Percentiles rank a stretch among this genome's conserved stretches.
Evolutionary conservation across 2,329 filamentous ascomycete genomes (phyloP).

Genomic region (Alternaria tenuissima): DNA sequence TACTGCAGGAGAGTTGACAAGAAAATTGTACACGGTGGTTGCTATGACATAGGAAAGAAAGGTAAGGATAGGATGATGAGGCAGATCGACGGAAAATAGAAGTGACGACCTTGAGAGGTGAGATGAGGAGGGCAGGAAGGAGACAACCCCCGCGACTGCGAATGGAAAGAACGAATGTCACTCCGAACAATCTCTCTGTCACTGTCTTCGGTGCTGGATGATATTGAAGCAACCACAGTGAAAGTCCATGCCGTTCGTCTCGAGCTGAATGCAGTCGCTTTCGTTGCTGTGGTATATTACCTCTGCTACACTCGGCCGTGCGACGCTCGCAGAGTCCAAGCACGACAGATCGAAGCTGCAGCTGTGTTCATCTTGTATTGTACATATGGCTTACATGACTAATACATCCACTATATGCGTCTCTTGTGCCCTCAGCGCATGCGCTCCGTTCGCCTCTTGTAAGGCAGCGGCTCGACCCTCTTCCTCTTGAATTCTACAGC

Average conservation of each 20-base stretch:
- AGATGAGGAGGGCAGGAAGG: not conserved
- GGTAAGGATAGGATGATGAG: not conserved
- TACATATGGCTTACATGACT: constrained; percentile 17
- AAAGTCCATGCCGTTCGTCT: not conserved
- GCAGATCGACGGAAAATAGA: not conserved
- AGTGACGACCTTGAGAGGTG: not conserved
- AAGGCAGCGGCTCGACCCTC: constrained; percentile 73
- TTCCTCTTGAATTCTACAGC: constrained; percentile 86
- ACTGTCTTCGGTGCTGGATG: not conserved
- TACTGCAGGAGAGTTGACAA: not conserved
- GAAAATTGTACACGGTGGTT: not conserved
- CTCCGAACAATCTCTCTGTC: not conserved
- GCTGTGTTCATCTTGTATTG: constrained; percentile 6
- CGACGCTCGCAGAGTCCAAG: not conserved
- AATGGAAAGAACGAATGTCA: constrained; percentile 11
- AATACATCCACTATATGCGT: constrained; percentile 12
- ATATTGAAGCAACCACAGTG: not conserved
- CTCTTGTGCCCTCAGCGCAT: constrained; percentile 49
- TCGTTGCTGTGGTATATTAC: not conserved
- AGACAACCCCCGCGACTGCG: not conserved
- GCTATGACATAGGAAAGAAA: not conserved
- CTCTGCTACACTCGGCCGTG: not conserved
- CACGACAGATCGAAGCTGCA: not conserved
- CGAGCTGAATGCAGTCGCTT: not conserved
- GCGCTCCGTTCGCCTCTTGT: constrained; percentile 65